Conservation (phyloP, 2,329 filamentous ascomycete genomes). For the Epichloe brachyelytri region DNA sequence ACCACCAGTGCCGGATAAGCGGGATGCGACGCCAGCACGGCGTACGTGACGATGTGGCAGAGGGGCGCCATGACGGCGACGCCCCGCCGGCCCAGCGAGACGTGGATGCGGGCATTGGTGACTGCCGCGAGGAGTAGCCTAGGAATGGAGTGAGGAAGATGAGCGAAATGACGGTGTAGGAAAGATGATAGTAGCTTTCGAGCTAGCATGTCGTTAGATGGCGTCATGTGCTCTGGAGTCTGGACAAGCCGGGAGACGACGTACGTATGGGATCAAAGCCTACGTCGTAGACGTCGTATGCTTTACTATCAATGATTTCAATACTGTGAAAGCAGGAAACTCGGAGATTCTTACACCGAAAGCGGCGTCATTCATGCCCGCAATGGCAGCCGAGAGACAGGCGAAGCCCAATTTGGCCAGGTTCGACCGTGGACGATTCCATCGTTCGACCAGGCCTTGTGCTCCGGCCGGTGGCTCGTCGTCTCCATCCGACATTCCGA, state of each 20-base stretch:
- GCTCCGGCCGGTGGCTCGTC: conserved; percentile 15
- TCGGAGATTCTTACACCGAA: conserved; percentile 32
- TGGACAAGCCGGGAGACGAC: conserved; percentile 1
- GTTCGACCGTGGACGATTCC: conserved; percentile 24
- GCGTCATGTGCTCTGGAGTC: no score
- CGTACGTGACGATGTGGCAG: conserved; percentile 49
- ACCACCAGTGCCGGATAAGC: conserved; percentile 52
- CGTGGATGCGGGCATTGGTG: conserved; percentile 47
- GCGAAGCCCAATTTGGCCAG: conserved; percentile 24
- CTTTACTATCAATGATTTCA: no score
- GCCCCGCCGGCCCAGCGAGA: conserved; percentile 50
- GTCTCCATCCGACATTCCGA: conserved; percentile 1
- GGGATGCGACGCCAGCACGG: conserved; percentile 47
- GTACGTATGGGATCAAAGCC: conserved; percentile 25
- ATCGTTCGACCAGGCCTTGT: conserved; percentile 17
- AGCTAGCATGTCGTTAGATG: conserved; percentile 25
- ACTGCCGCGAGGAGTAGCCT: conserved; percentile 51
- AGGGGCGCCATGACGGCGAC: conserved; percentile 48
- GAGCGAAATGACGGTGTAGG: conserved; percentile 47
- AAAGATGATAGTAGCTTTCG: conserved; percentile 46
- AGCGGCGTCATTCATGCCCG: conserved; percentile 51
- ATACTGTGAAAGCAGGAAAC: conserved; percentile 1
- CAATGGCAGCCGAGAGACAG: conserved; percentile 45
- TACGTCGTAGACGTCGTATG: not conserved
- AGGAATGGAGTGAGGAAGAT: conserved; percentile 51